Evolutionary conservation across 2,329 filamentous ascomycete species (phyloP), one percentile per base, ranked within the genome.

Genomic region (Diplodia mutila): DNA sequence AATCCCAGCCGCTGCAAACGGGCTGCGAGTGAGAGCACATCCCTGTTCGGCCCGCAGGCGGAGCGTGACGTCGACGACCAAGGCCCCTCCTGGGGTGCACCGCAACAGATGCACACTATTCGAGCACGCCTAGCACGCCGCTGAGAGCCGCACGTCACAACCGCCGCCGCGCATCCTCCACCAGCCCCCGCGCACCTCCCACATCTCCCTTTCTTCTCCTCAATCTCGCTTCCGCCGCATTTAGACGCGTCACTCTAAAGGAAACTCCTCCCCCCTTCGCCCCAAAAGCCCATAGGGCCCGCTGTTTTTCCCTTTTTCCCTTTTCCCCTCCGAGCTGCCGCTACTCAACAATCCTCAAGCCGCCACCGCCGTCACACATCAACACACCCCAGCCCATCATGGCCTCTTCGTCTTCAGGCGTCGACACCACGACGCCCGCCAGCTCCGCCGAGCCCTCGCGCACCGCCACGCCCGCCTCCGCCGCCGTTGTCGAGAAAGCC

Each of bases 401-500:
- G 64, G 71, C 74, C 52, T 71, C 76, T 55, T 51, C 70, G 48
- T 54, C 69, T 11, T 75, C 72, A 53, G 72, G 74, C 69, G 27
- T 63, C 46, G 59, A 51, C 46, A 68, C 69, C 46, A 68, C 69
- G 49, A 71, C 77, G 34, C 74, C 75, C 61, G 69, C 73, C 69
- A 73, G 70, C 69, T 79, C 77, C 11, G 74, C 70, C 67, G 75
- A 75, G n/a, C 70, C 74, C 27, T 80, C 78, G 67, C 71, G 77
- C 67, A 75, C 77, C 25, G 68, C 77, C 23, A 78, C 76, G 52
- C 76, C 78, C 21, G 72, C 73, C 29, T 75, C 73, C 69, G 74
- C 74, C 12, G 71, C 74, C 18, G 27, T 76, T 48, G 74, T 78
- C 37, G 87, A 89, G 75, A 88, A 89, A 79, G 79, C 82, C 18